Base-by-base conservation (phyloP, 345 rosid species). In the Mangifera indica region DNA sequence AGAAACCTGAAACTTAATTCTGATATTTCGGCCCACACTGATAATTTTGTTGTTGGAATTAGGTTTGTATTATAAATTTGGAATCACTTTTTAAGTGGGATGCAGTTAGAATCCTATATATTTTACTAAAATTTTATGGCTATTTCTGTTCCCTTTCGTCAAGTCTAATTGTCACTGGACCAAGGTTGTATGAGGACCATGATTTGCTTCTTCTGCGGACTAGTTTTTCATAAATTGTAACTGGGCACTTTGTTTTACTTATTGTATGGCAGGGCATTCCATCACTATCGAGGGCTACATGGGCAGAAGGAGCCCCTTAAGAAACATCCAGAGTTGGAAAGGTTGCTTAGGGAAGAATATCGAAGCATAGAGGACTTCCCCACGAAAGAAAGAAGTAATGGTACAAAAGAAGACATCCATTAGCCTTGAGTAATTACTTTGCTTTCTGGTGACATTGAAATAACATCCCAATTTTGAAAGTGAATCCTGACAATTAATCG, bases 291-390 rank as follows among this genome's bases (percentile, higher is more conserved):
- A 37, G 88, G 82, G 29, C 63, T 6, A 49, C 80, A 60, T 15
- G 72, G 67, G 54, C 72, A 84, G 45, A 83, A 81, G 68, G 90
- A 81, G 63, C 85, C 84, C 17, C 57, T 93, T 34, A 81, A 76
- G 85, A 89, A 91, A 79, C 87, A 80, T 65, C 92, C 90, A 1
- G 94, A 96, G 72, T 75, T 92, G 80, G 96, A 92, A 77, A 91
- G 81, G 79, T 76, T 96, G 79, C 86, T 96, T 12, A 84, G 77
- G 56, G 92, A 88, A 69, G 93, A 88, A 70, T 91, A 81, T 70
- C 78, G 82, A n/a, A 77, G 85, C 82, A 63, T 96, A 79, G 87
- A 80, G 0, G 98, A 95, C 68, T 95, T 95, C 83, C 91, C 87
- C 3, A 70, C 84, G 58, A 91, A 82, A 79, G 97, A 87, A 57